These are phyloP conservation scores for Neodidymelliopsis sp. DNA, from an alignment of 2,329 filamentous ascomycete genomes.

Conservation along the genomic window DNA sequence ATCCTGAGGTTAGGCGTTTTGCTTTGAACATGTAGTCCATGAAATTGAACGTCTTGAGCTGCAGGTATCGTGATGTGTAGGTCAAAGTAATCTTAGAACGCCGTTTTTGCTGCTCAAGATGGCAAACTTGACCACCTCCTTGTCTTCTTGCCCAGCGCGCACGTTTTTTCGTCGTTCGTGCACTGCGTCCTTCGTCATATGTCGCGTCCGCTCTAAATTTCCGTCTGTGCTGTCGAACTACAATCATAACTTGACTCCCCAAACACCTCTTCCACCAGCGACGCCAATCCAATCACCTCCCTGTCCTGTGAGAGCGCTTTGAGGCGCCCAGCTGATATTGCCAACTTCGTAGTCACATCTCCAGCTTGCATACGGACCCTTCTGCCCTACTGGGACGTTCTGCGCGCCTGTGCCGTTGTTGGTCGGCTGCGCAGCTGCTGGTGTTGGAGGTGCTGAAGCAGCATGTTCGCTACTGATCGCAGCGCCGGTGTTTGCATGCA, in stretches of 20 bases:
- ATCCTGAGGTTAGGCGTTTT: no score
- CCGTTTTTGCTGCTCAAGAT: slow-evolving; percentile 2
- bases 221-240: neutral
- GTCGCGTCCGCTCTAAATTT: neutral
- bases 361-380: slow-evolving; percentile 80
- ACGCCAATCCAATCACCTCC: slow-evolving; percentile 85
- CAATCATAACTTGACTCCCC: slow-evolving; percentile 69
- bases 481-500: slow-evolving; percentile 68
- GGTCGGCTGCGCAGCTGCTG: slow-evolving; percentile 33
- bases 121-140: neutral
- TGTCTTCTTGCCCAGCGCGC: neutral
- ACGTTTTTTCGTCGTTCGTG: slow-evolving; percentile 7
- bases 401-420: slow-evolving; percentile 38
- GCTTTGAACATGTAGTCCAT: no score
- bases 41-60: neutral
- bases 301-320: slow-evolving; percentile 70
- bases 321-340: slow-evolving; percentile 85
- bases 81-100: slow-evolving; percentile 4
- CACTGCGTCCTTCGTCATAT: slow-evolving; percentile 5
- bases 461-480: slow-evolving; percentile 55
- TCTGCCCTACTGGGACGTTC: slow-evolving; percentile 55
- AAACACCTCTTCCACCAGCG: slow-evolving; percentile 79
- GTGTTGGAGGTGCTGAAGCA: slow-evolving; percentile 35
- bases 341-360: slow-evolving; percentile 86
- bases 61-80: slow-evolving; percentile 4